phyloP scores from a whole-genome alignment of 306 rosid species.

The Pterocarpus santalinus region DNA sequence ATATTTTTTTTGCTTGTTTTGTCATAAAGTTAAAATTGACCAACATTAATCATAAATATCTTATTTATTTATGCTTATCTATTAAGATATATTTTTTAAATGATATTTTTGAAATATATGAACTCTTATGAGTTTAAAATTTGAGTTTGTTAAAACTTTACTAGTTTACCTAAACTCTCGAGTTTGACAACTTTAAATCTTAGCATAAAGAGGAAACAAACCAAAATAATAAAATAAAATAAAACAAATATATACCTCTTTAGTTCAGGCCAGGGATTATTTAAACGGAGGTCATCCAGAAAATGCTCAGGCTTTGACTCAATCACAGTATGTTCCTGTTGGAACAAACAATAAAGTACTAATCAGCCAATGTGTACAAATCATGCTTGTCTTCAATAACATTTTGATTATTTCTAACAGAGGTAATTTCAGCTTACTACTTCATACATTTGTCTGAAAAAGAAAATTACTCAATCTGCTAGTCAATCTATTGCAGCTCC shows the following conservation, averaged over 20 bases:
- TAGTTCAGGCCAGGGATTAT: conserved; percentile 98
- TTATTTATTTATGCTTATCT: too few species aligned
- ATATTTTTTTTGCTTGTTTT: too few species aligned
- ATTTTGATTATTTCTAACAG: neutral
- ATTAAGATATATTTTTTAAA: too few species aligned
- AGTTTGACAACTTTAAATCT: conserved; percentile 8
- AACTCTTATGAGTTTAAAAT: too few species aligned
- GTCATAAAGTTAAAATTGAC: too few species aligned
- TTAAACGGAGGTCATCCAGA: conserved; percentile 94
- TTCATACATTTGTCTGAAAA: conserved; percentile 24
- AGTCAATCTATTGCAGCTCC: conserved; percentile 39
- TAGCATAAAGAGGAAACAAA: neutral
- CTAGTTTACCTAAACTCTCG: too few species aligned
- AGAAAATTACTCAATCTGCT: conserved; percentile 2
- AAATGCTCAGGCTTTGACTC: conserved; percentile 99
- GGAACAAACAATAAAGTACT: conserved; percentile 41
- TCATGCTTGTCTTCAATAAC: conserved; percentile 26
- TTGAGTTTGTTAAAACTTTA: too few species aligned
- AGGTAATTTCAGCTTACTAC: conserved; percentile 38
- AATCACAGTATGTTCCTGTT: conserved; percentile 91
- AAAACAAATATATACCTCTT: conserved; percentile 62
- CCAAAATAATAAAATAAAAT: conserved; percentile 17
- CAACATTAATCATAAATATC: too few species aligned
- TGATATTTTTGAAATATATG: too few species aligned
- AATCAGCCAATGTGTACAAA: conserved; percentile 40